Base-by-base conservation (phyloP, 2,329 filamentous ascomycete genomes). In the Stagonosporopsis cucurbitacearum region DNA sequence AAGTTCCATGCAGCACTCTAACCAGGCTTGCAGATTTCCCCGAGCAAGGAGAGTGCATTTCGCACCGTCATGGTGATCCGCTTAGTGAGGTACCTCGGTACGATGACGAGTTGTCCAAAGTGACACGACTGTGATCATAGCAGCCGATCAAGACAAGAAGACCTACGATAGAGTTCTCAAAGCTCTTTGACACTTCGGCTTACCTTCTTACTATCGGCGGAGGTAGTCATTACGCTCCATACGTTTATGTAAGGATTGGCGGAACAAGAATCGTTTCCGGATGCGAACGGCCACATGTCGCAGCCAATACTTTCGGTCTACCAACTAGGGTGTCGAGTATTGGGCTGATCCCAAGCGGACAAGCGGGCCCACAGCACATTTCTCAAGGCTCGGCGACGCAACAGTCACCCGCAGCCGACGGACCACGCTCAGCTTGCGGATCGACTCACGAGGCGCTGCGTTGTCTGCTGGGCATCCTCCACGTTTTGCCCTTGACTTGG, bases 231-330 rank as follows among this genome's bases (percentile, higher is more conserved):
- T 17, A 20, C 39, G 25, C 22, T 52, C 37, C 13, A 48, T 48
- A 20, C 12, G 12, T 41, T 48, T 22, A 47, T 52, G 54, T 41
- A 40, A 54, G 48, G 35, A 39, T 36, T 42, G 47, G 37, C 53
- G 42, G 37, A 30, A 46, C 35, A 33, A 23, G 43, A 7, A 43
- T 33, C 32, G 37, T 37, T 15, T 28, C 33, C 42, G 46, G 50
- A 57, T 52, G 49, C 53, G 26, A 30, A 42, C 56, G 37, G 20
- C 33, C 39, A 52, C 40, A 57, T 44, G 44, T 55, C 54, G 57
- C 57, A 58, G 42, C 60, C 60, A 60, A 60, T 60, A 54, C 50
- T 54, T 43, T 50, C 30, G 48, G 44, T 23, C 56, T 55, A 47
- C 54, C 42, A 56, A 54, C 54, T 57, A 49, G 43, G 50, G 54